Conservation (phyloP, 2,329 filamentous ascomycete genomes). For the Neocucurbitaria cava region DNA sequence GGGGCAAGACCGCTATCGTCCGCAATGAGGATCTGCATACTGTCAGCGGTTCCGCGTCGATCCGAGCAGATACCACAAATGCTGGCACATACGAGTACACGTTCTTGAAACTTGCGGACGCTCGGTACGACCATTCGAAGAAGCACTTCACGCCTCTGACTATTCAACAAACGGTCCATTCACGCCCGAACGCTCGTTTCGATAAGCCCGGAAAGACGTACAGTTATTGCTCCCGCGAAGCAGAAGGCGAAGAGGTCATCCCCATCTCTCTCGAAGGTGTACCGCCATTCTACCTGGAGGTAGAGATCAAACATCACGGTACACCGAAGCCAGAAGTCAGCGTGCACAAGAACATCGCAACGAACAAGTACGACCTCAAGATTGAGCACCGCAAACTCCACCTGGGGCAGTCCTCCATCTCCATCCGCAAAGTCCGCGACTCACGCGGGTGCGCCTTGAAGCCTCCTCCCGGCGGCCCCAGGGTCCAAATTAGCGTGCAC, state of each 20-base stretch:
- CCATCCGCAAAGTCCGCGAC: slow-evolving; percentile 89
- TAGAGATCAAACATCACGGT: slow-evolving; percentile 91
- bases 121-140: slow-evolving; percentile 79
- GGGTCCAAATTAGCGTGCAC: slow-evolving; percentile 89
- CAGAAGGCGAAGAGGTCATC: slow-evolving; percentile 82
- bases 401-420: slow-evolving; percentile 86
- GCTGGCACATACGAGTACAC: slow-evolving; percentile 86
- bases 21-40: slow-evolving; percentile 78
- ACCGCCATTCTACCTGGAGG: slow-evolving; percentile 87
- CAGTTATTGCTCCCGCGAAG: slow-evolving; percentile 90
- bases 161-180: slow-evolving; percentile 83
- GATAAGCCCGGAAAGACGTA: slow-evolving; percentile 88
- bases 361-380: slow-evolving; percentile 76
- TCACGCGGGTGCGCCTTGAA: slow-evolving; percentile 83
- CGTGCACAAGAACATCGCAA: slow-evolving; percentile 78
- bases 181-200: slow-evolving; percentile 83
- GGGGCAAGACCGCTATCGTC: slow-evolving; percentile 63
- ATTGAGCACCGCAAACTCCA: slow-evolving; percentile 86
- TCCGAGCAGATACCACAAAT: slow-evolving; percentile 85
- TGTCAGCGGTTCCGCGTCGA: slow-evolving; percentile 75
- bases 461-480: slow-evolving; percentile 68
- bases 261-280: slow-evolving; percentile 83
- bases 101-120: slow-evolving; percentile 83
- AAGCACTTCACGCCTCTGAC: slow-evolving; percentile 70
- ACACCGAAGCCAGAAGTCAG: slow-evolving; percentile 80